Evolutionary conservation across 495 filamentous ascomycete genomes (phyloP), one percentile per base, ranked within the genome.

Genomic region (Diplogelasinospora grovesii): DNA sequence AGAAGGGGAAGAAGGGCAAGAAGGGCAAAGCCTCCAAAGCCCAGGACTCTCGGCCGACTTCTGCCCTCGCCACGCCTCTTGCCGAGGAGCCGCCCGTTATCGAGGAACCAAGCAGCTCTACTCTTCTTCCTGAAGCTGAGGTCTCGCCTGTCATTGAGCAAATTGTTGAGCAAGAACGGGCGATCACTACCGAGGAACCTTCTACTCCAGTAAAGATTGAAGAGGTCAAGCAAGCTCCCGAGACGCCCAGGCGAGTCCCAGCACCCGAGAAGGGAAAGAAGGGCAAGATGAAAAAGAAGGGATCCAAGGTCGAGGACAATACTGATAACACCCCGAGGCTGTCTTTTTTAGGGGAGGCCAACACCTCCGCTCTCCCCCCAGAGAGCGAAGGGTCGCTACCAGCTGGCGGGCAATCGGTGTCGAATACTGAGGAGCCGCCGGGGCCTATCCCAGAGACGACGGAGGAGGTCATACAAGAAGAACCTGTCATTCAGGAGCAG

Each of bases 1-100:
- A 56, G 13, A 45, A 46, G 11, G n/a, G n/a, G n/a, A 48, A 57
- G 27, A 55, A 57, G 25, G 49, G 44, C 20, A 54, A 45, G 39
- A 47, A 43, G n/a, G n/a, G n/a, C n/a, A n/a, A n/a, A n/a, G n/a
- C n/a, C n/a, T n/a, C n/a, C n/a, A n/a, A n/a, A n/a, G n/a, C n/a
- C n/a, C n/a, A n/a, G n/a, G n/a, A 46, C 6, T 45, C 36, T 36
- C 45, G 50, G 29, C 28, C 49, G 28, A 33, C 36, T 43, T 45
- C 50, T 43, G 23, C 30, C 40, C 6, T 28, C 41, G 36, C 21
- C 8, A 39, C 48, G 1, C 33, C 43, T 14, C 11, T 32, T 5
- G 23, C 15, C 21, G 46, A 44, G 41, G 57, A 38, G 48, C 47
- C 18, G n/a, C n/a, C n/a, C n/a, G n/a, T n/a, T n/a, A n/a, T n/a